Evolutionary conservation across 257 asterid species (phyloP).

Genomic region (Penstemon eatonii): DNA sequence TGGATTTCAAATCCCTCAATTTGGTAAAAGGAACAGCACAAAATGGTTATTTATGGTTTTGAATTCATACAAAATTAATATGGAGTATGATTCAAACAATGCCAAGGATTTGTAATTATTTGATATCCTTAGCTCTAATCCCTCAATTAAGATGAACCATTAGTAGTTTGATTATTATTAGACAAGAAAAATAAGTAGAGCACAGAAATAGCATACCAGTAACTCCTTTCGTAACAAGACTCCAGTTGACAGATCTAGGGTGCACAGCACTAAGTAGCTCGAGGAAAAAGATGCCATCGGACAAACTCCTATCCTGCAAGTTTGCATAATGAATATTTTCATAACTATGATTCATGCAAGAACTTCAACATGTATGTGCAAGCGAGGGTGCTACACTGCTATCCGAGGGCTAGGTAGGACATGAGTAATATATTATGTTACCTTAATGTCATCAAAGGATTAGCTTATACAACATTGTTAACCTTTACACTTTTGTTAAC

Average conservation of each 20-base stretch:
- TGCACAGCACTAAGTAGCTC: constrained; percentile 95
- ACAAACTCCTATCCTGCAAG: constrained; percentile 84
- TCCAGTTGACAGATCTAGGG: constrained; percentile 97
- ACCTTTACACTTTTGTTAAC: background rate
- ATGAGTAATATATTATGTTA: background rate
- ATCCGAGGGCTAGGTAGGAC: background rate
- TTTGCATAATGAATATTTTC: constrained; percentile 6
- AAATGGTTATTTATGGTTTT: no score
- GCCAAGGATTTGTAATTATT: no score
- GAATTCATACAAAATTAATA: no score
- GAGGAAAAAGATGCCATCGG: constrained; percentile 81
- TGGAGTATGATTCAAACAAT: no score
- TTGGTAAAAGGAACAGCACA: no score
- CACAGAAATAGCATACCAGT: constrained; percentile 48
- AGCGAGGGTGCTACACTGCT: background rate
- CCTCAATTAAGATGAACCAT: no score
- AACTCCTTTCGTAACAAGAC: constrained; percentile 89
- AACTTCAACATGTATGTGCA: background rate
- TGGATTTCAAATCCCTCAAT: no score
- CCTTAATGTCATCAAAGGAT: background rate
- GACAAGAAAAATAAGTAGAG: background rate
- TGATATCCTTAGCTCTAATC: no score
- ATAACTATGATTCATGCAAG: background rate
- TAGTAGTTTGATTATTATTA: background rate
- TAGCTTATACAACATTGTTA: background rate